Base-by-base conservation (phyloP, 1,139 yeast genomes). In the Scheffersomyces insectosa region DNA sequence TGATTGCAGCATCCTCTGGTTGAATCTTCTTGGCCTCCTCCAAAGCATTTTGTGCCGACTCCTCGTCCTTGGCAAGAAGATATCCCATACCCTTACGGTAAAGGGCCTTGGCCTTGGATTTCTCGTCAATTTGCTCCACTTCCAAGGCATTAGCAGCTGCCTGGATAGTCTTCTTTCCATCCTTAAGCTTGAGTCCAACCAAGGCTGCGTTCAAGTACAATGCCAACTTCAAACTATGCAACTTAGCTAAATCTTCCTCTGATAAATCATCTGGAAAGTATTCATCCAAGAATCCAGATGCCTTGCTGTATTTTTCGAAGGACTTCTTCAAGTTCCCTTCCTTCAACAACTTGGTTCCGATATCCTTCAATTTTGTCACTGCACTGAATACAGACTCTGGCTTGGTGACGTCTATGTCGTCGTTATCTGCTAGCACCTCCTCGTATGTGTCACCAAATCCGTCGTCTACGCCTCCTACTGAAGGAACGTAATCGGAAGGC, bases 361-460 rank as follows among this genome's bases (percentile, higher is more conserved):
- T 79, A 6, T 78, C 83, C 65, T 91, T 91, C 56, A 91, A 77
- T n/a, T 68, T 67, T 33, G 70, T 69, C 11, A 85, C 83, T 1
- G 91, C 95, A 32, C 70, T 69, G 55, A 85, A 75, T 6, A 88
- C 95, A 7, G 85, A 70, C 35, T 77, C 80, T 11, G 88, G 82
- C 33, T 80, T 67, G 13, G 74, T 70, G 23, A 76, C 55, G 56
- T 88, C 86, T 36, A 88, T 80, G 40, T 70, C 75, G 45, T 80
- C 83, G 57, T 89, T 91, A 60, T 88, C 96, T 36, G 80, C 84
- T 46, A 91, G 73, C 16, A 75, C 74, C 41, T 85, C 95, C 60
- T 88, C 97, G 61, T 84, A 90, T 32, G 74, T 66, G 60, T 91
- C 98, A 14, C 97, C 97, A 23, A 89, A 85, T 14, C 88, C 91